phyloP scores from a whole-genome alignment of 306 rosid genomes.

The Dicorynia guianensis region DNA sequence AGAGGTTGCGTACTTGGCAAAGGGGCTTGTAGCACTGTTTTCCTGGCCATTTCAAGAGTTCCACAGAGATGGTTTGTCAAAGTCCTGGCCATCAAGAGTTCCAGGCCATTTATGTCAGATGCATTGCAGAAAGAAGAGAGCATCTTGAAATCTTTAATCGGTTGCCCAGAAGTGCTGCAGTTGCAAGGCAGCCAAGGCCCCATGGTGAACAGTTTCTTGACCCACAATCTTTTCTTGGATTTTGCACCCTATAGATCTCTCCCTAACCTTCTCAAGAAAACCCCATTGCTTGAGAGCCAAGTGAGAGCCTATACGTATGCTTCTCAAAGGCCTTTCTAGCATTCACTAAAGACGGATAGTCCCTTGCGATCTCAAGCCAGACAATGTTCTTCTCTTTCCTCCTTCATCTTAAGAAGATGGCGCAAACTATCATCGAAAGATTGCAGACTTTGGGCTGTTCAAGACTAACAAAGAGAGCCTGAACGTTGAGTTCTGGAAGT shows the following conservation, averaged over 20 bases:
- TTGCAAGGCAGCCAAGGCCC: not conserved
- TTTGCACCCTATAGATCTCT: constrained; percentile 6
- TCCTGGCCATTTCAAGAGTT: not conserved
- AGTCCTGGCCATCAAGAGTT: not conserved
- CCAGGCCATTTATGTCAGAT: not conserved
- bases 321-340: constrained; percentile 3
- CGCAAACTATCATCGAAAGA: not conserved
- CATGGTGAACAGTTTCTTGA: not conserved
- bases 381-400: constrained; percentile 14
- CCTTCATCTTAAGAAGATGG: not conserved
- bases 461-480: not conserved
- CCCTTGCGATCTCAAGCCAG: constrained; percentile 21
- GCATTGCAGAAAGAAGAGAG: not conserved
- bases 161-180: not conserved
- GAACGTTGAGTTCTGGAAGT: not conserved
- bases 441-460: constrained; percentile 10
- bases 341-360: not conserved
- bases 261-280: not conserved
- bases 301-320: not conserved
- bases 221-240: constrained; percentile 9
- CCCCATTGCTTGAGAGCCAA: not conserved
- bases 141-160: not conserved
- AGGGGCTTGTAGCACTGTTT: not conserved
- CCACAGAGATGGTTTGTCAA: not conserved
- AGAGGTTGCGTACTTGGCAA: not conserved